Evolutionary conservation across 192 early-diverging fungal species (phyloP).

Genomic region (Physocladia obscura): DNA sequence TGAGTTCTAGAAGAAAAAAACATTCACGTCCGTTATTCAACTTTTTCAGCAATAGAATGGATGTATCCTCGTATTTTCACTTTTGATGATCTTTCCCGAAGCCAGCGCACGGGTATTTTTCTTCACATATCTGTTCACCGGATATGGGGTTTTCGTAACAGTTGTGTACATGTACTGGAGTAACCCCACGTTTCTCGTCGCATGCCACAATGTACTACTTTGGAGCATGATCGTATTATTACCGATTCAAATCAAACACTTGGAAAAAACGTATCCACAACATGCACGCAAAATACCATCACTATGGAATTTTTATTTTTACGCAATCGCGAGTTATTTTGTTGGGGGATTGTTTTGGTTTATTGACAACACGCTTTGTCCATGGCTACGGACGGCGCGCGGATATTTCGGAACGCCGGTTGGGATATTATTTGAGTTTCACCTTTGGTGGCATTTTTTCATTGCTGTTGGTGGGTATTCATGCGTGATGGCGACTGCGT

Average conservation of each 20-base stretch:
- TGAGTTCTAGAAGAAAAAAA: too few relatives aligned
- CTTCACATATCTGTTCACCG: too few relatives aligned
- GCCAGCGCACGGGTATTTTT: too few relatives aligned
- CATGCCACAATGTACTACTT: constrained; percentile 26
- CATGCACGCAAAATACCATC: too few relatives aligned
- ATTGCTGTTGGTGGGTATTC: constrained; percentile 36
- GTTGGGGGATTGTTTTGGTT: constrained; percentile 71
- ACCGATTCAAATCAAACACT: constrained; percentile 28
- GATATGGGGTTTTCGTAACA: constrained; percentile 16
- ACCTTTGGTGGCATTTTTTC: constrained; percentile 50
- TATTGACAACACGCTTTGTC: constrained; percentile 72
- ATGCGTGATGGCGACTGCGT: not conserved
- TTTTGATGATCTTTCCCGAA: too few relatives aligned
- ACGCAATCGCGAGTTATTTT: not conserved
- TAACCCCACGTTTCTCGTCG: constrained; percentile 67
- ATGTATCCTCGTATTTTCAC: too few relatives aligned
- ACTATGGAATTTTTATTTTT: not conserved
- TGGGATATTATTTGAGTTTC: constrained; percentile 47
- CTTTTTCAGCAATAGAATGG: too few relatives aligned
- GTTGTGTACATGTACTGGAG: constrained; percentile 62
- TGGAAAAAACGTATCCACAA: not conserved
- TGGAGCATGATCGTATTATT: constrained; percentile 4
- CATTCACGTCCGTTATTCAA: too few relatives aligned
- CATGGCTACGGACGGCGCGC: constrained; percentile 47
- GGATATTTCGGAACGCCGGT: constrained; percentile 46